phyloP scores from a whole-genome alignment of 2,329 filamentous ascomycete genomes.

The Trichophyton schoenleinii region DNA sequence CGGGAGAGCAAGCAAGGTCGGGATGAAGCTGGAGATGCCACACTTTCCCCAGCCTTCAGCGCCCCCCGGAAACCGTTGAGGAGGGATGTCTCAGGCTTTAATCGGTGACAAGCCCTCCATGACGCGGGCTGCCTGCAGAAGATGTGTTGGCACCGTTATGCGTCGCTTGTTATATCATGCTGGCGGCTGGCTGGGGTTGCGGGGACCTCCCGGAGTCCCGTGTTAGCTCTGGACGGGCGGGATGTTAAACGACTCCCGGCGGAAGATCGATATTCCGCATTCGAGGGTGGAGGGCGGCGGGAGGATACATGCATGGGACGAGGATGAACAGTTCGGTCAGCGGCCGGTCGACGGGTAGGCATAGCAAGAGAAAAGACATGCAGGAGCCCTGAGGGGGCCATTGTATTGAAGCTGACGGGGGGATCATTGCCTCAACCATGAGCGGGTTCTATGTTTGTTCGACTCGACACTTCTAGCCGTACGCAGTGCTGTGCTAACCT shows the following conservation, averaged over 20 bases:
- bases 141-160: constrained; percentile 14
- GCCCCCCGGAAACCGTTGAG: neutral
- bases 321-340: no score
- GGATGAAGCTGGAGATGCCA: constrained; percentile 10
- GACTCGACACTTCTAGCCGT: neutral
- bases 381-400: neutral
- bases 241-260: neutral
- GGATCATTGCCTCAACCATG: constrained; percentile 7
- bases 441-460: constrained; percentile 13
- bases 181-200: neutral
- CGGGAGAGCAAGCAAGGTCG: constrained; percentile 1
- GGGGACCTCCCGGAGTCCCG: neutral
- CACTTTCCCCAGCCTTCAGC: constrained; percentile 1
- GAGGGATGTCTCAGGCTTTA: neutral
- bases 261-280: neutral
- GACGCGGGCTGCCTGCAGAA: constrained; percentile 12
- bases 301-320: neutral
- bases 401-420: neutral
- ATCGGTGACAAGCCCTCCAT: neutral
- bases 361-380: neutral
- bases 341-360: neutral
- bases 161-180: neutral
- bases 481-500: neutral
- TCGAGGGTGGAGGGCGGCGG: neutral
- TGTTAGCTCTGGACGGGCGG: neutral